Conservation (phyloP, 768 basidiomycete species). For the Rubroboletus pulcherrimus region DNA sequence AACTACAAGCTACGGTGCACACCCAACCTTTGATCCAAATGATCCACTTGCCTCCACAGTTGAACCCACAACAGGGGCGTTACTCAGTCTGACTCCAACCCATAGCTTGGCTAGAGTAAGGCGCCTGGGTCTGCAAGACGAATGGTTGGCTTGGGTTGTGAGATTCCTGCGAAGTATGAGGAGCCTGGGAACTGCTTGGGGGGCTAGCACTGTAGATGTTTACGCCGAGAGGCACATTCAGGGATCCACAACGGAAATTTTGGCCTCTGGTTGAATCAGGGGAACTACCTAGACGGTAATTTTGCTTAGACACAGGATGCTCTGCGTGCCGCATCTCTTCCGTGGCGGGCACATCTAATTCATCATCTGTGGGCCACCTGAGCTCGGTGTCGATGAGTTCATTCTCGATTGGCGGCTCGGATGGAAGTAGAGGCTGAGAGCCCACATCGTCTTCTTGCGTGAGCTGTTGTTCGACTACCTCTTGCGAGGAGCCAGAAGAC, state of each 20-base stretch:
- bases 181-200: not conserved
- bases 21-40: not conserved
- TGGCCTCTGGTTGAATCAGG: conserved; percentile 10
- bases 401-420: conserved; percentile 1
- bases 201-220: not conserved
- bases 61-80: not conserved
- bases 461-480: conserved; percentile 46
- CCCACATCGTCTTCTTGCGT: conserved; percentile 36
- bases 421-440: not conserved
- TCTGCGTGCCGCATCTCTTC: not conserved
- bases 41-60: not conserved
- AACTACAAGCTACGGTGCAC: not conserved
- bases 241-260: conserved; percentile 19
- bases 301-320: not conserved
- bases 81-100: conserved; percentile 31
- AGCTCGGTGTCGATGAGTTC: conserved; percentile 20
- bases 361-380: conserved; percentile 28
- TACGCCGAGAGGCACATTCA: conserved; percentile 15
- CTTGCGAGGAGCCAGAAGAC: conserved; percentile 37
- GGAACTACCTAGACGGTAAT: not conserved
- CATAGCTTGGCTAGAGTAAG: conserved; percentile 44
- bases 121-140: conserved; percentile 50
- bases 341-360: not conserved
- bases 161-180: conserved; percentile 12
- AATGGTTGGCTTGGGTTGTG: conserved; percentile 30